These are phyloP conservation scores for Dothistroma pini DNA, from an alignment of 2,329 filamentous ascomycete genomes.

Conservation along the genomic window DNA sequence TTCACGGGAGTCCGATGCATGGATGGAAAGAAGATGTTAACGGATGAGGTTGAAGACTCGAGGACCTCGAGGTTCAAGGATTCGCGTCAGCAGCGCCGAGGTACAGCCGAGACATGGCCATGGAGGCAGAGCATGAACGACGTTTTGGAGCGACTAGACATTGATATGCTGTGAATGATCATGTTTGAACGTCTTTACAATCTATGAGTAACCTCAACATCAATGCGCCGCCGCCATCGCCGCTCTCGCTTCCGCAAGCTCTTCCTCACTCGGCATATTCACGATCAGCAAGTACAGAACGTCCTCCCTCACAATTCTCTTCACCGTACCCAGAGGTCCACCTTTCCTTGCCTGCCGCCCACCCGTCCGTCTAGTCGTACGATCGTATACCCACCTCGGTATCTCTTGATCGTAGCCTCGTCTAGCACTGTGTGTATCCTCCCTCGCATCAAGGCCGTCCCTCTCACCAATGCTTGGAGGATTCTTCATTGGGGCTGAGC, in stretches of 20 bases:
- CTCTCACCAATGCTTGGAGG: neutral
- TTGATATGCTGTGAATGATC: neutral
- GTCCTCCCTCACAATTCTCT: slow-evolving; percentile 34
- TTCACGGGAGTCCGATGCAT: neutral
- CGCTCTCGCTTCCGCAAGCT: slow-evolving; percentile 35
- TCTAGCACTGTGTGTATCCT: neutral
- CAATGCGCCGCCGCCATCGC: slow-evolving; percentile 13
- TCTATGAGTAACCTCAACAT: too few relatives aligned
- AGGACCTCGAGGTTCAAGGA: neutral
- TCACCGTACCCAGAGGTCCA: neutral
- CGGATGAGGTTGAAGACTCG: neutral
- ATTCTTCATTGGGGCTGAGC: neutral
- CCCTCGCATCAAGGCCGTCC: neutral
- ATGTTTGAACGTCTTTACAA: neutral
- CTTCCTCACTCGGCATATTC: slow-evolving; percentile 47
- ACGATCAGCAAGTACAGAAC: slow-evolving; percentile 52
- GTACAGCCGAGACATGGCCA: neutral
- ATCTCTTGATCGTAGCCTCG: neutral
- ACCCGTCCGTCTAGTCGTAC: neutral
- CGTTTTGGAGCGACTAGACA: neutral
- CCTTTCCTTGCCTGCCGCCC: neutral
- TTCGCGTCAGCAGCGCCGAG: neutral
- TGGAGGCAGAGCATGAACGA: neutral
- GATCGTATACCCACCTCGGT: neutral
- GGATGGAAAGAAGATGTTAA: neutral